Evolutionary conservation across 2,329 filamentous ascomycete species (phyloP).

Genomic region (Colletotrichum sp.): DNA sequence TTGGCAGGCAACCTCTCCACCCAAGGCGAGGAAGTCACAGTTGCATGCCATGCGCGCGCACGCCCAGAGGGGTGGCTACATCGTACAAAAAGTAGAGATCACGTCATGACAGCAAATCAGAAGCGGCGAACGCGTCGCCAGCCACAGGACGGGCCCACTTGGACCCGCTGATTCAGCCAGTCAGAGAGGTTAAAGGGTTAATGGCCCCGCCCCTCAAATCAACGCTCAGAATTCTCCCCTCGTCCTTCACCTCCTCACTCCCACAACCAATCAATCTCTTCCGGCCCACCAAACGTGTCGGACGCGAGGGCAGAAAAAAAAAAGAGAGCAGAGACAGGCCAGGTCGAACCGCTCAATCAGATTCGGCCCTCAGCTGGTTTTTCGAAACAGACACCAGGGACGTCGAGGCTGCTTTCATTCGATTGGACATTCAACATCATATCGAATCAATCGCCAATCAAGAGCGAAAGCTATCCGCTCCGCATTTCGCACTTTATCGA

Average conservation of each 20-base stretch:
- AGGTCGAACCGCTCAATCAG: conserved; percentile 32
- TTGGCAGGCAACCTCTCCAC: not conserved
- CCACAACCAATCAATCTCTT: conserved; percentile 55
- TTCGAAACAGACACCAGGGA: conserved; percentile 15
- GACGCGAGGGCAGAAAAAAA: conserved; percentile 24
- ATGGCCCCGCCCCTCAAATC: conserved; percentile 56
- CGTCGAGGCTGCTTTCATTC: conserved; percentile 7
- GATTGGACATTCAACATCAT: conserved; percentile 7
- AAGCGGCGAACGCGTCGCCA: not conserved
- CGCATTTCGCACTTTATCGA: conserved; percentile 19
- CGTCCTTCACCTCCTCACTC: conserved; percentile 45
- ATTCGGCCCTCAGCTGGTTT: conserved; percentile 24
- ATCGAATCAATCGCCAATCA: conserved; percentile 18
- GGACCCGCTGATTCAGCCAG: conserved; percentile 52
- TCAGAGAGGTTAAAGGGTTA: conserved; percentile 50
- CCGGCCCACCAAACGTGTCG: conserved; percentile 38
- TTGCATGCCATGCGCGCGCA: not conserved
- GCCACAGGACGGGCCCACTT: conserved; percentile 36
- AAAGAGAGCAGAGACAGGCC: conserved; percentile 8
- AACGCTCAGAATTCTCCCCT: conserved; percentile 52
- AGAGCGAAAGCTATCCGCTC: conserved; percentile 6
- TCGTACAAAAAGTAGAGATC: not conserved
- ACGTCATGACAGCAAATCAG: conserved; percentile 25
- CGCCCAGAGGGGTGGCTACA: not conserved
- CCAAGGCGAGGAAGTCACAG: not conserved